Conservation (phyloP, 331 rosid species). For the Acacia concinna region DNA sequence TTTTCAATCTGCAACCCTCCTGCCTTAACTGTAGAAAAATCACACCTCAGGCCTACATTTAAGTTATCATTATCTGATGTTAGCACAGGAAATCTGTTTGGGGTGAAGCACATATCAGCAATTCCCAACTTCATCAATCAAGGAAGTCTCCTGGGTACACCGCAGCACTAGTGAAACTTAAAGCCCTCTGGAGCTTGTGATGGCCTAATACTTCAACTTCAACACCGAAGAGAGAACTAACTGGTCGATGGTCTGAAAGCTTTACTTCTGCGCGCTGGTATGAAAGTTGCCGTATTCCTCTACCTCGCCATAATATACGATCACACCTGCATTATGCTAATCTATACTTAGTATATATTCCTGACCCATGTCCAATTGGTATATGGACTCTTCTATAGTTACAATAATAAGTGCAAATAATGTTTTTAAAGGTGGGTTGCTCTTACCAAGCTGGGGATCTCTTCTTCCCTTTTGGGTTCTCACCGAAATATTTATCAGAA, state of each 20-base stretch:
- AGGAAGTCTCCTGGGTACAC: conserved; percentile 62
- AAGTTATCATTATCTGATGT: neutral
- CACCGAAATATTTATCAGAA: conserved; percentile 66
- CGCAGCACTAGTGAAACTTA: conserved; percentile 50
- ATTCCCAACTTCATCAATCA: conserved; percentile 38
- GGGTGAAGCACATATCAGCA: neutral
- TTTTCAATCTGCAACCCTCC: neutral
- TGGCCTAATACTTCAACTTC: conserved; percentile 80
- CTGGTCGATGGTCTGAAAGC: conserved; percentile 87
- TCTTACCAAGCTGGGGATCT: conserved; percentile 90
- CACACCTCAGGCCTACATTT: neutral
- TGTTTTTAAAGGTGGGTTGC: neutral
- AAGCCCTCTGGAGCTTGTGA: conserved; percentile 62
- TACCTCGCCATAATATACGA: conserved; percentile 84
- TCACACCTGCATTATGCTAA: conserved; percentile 69
- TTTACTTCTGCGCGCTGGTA: conserved; percentile 54
- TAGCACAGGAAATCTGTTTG: neutral
- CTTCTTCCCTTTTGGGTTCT: conserved; percentile 68
- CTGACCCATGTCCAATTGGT: neutral
- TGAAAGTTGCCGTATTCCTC: conserved; percentile 69
- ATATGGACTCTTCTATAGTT: neutral
- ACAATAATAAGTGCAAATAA: neutral
- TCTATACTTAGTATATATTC: conserved; percentile 11
- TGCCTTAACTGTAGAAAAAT: neutral
- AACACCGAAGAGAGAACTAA: conserved; percentile 60